Evolutionary conservation across 495 filamentous ascomycete species (phyloP), one percentile per base, ranked within the genome.

Genomic region (Penicillium arizonense): DNA sequence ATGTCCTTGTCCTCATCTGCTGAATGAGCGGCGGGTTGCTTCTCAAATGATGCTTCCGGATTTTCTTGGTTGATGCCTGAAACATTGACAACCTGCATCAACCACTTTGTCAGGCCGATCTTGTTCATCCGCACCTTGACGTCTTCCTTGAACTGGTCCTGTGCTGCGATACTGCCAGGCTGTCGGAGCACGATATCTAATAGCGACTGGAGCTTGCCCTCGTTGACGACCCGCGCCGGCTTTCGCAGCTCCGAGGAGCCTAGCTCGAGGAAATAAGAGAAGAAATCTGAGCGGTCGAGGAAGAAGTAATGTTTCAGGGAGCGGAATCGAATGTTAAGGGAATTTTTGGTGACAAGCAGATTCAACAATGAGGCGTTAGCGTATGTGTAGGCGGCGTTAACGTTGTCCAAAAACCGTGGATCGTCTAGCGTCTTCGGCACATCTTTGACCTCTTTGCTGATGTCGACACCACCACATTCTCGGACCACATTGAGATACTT

Each of bases 251-350:
- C 94, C 0, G 90, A 92, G 16, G 86, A 73, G 41, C 87, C 84
- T 0, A 98, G 84, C 58, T 98, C 94, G 43, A 97, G 84, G 71
- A 98, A 98, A 67, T 96, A 95, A 11, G 90, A 87, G 72, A 98
- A 98, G 70, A 96, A 98, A 63, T 98, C 94, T 1, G 94, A 97
- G 3, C 91, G 87, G 57, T 97, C 93, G 36, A 97, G 84, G 80
- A 98, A 98, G 73, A 97, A 98, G 73, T 98, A 98, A 68, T 97
- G 95, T 70, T 98, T 98, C 18, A 98, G 72, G 3, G 91, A 96
- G 16, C 87, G 81, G 34, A 98, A 78, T 39, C 94, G 81, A 14
- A 88, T 88, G 0, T 92, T 91, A 18, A 98, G 82, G 5, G 85
- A 88, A 65, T 98, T 94, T 8, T 94, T 93, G 0, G 93, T 97